Evolutionary conservation across 768 basidiomycete genomes (phyloP), one percentile per base, ranked within the genome.

Genomic region (Leccinum rimulosum): DNA sequence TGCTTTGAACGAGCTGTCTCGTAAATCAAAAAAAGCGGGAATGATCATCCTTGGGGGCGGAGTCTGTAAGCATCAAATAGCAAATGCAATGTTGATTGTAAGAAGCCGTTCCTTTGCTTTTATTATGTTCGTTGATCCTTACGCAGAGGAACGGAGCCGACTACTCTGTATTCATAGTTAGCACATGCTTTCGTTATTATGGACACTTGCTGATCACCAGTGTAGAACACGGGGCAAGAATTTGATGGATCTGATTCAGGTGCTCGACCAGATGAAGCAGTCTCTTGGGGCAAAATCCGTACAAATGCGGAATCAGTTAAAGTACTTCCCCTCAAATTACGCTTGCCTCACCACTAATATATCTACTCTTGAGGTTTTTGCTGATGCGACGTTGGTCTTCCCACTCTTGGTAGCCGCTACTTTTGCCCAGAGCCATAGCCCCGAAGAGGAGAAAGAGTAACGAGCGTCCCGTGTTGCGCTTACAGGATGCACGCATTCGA

Each of bases 31-130:
- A 57, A 95, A 93, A 75, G 97, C 97, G 19, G 97, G 97, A 2
- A 98, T 98, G 95, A 93, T 99, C 65, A 86, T 99, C 55, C 84
- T 98, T 12, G 97, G 97, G 8, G 97, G 97, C 3, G 97, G 97
- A 1, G 95, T 99, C 10, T 98, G 95, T 78, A 99, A 99, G 73
- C 97, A 99, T 71, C 97, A 99, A 70, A 97, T 99, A 57, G 96
- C 96, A n/a, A 99, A 99, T 70, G 95, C 96, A 2, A 98, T 99
- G 97, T 79, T 99, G 25, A 97, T 99, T 70, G 96, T 98, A 74
- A 75, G 83, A 40, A 25, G 64, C 25, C 11, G 49, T 48, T 9
- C 8, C 60, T 56, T 19, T 55, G 12, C 48, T 48, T 43, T 51
- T 15, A 56, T 53, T 40, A 17, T 28, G 15, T 33, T 43, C 56